phyloP scores from a whole-genome alignment of 805 yeast species.

The Hagleromyces aurorensis region DNA sequence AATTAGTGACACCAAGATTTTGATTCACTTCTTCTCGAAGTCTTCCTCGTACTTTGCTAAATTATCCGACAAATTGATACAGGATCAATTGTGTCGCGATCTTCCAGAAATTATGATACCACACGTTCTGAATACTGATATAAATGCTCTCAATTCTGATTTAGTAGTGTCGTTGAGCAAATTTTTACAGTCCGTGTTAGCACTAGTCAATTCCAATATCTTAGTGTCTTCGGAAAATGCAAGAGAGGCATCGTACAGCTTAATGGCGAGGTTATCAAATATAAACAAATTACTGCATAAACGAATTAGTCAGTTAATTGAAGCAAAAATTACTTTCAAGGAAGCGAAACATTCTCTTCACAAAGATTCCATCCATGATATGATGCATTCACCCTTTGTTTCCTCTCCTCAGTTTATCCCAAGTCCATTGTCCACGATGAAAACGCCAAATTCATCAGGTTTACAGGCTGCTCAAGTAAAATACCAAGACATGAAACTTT shows the following conservation, averaged over 20 bases:
- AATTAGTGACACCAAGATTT: constrained; percentile 9
- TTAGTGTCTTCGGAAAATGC: constrained; percentile 9
- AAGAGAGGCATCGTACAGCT: constrained; percentile 11
- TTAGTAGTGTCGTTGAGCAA: constrained; percentile 23
- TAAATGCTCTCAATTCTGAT: constrained; percentile 10
- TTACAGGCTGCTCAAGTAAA: constrained; percentile 8
- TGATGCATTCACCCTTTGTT: constrained; percentile 21
- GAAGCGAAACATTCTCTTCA: constrained; percentile 8
- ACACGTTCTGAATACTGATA: constrained; percentile 12
- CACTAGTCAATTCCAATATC: constrained; percentile 9
- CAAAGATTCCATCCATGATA: constrained; percentile 12
- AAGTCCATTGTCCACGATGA: constrained; percentile 22
- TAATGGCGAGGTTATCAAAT: constrained; percentile 17
- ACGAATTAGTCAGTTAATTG: constrained; percentile 17
- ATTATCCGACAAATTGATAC: constrained; percentile 24
- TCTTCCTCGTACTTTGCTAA: constrained; percentile 20
- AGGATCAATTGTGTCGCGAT: constrained; percentile 24
- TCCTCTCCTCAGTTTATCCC: constrained; percentile 26
- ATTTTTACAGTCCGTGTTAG: constrained; percentile 17
- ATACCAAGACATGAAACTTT: constrained; percentile 25
- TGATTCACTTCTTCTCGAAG: constrained; percentile 25
- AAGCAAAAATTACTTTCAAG: constrained; percentile 16
- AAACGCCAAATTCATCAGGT: constrained; percentile 7
- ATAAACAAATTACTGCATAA: constrained; percentile 22
- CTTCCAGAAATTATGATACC: constrained; percentile 21